phyloP scores from a whole-genome alignment of 371 early-diverging fungal genomes.

The Mucor mucedo region DNA sequence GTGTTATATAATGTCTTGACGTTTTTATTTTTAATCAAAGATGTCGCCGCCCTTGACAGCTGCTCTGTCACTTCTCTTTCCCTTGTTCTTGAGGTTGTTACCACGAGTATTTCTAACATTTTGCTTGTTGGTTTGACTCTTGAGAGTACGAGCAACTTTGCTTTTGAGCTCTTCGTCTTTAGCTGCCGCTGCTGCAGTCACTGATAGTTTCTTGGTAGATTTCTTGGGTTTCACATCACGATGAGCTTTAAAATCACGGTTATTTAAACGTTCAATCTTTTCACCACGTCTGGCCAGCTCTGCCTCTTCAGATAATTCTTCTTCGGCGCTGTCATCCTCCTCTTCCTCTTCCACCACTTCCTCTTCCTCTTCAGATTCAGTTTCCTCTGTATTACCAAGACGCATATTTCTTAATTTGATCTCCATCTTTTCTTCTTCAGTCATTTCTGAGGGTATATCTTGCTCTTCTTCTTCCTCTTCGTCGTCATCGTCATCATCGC shows the following conservation, averaged over 20 bases:
- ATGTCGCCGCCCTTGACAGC: conserved; percentile 41
- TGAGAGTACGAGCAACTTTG: conserved; percentile 60
- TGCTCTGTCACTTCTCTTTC: conserved; percentile 56
- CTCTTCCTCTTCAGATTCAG: conserved; percentile 36
- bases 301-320: conserved; percentile 33
- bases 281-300: conserved; percentile 33
- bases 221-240: conserved; percentile 50
- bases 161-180: conserved; percentile 61
- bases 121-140: conserved; percentile 39
- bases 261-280: conserved; percentile 48
- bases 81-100: conserved; percentile 58
- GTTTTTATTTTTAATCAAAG: conserved; percentile 37
- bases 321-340: conserved; percentile 35
- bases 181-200: conserved; percentile 29
- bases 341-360: conserved; percentile 32
- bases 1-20: not conserved
- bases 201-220: conserved; percentile 28
- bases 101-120: conserved; percentile 41
- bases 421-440: conserved; percentile 35
- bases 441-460: conserved; percentile 31
- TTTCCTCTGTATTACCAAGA: conserved; percentile 48
- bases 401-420: conserved; percentile 40
- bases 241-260: conserved; percentile 63
- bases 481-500: conserved; percentile 34
- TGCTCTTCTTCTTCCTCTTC: conserved; percentile 43